These are phyloP conservation scores for Fusarium humuli DNA, from an alignment of 2,329 filamentous ascomycete genomes.

Conservation along the genomic window DNA sequence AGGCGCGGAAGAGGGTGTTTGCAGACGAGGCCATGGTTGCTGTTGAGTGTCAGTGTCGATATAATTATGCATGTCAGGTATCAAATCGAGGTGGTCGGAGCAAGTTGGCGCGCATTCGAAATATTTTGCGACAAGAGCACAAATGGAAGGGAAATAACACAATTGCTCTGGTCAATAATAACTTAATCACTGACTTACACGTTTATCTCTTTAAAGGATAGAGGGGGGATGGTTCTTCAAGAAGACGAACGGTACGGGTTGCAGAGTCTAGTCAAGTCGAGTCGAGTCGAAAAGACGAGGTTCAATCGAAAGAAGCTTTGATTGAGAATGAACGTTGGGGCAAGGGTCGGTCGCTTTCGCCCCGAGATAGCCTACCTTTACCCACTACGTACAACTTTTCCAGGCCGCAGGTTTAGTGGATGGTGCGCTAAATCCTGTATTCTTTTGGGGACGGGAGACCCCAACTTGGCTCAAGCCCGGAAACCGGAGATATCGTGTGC, in stretches of 20 bases:
- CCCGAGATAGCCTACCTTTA: constrained; percentile 29
- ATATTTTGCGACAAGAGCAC: not conserved
- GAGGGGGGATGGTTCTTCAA: constrained; percentile 16
- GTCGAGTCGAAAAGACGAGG: constrained; percentile 18
- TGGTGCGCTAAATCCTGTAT: constrained; percentile 17
- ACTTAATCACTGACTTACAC: constrained; percentile 22
- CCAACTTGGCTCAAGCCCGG: constrained; percentile 17
- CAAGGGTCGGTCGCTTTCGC: constrained; percentile 36
- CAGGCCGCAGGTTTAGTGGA: constrained; percentile 15
- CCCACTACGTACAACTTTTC: constrained; percentile 7
- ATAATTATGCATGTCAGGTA: constrained; percentile 8
- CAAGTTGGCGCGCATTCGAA: not conserved
- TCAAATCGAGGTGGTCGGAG: constrained; percentile 3
- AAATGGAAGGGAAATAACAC: not conserved
- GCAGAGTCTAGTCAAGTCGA: constrained; percentile 4
- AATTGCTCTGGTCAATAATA: not conserved
- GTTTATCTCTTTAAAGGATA: constrained; percentile 7
- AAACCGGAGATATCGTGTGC: constrained; percentile 39
- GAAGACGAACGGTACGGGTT: not conserved
- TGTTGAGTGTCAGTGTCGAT: constrained; percentile 14
- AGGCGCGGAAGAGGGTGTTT: constrained; percentile 63
- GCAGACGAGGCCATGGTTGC: constrained; percentile 60
- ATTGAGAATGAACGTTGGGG: constrained; percentile 32
- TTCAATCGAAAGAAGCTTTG: constrained; percentile 34
- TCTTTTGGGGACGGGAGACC: not conserved